These are phyloP conservation scores for Lecanicillium sp. DNA, from an alignment of 2,329 filamentous ascomycete species.

Conservation along the genomic window DNA sequence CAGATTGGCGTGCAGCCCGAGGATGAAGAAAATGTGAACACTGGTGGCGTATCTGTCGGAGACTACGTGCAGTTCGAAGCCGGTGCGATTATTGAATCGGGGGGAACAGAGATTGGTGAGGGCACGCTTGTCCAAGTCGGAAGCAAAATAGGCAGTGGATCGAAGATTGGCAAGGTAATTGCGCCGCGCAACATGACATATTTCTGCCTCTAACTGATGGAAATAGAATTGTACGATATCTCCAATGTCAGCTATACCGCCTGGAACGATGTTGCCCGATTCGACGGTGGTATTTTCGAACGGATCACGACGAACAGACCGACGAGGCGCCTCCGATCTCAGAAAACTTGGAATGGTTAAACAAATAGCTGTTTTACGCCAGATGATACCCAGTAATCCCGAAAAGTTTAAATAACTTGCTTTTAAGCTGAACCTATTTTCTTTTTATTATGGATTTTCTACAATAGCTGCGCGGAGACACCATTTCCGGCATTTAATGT, in stretches of 20 bases:
- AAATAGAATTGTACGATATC: conserved; percentile 61
- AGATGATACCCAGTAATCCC: conserved; percentile 57
- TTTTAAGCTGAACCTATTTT: background rate
- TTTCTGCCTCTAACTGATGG: too few relatives aligned
- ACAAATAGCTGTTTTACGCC: conserved; percentile 59
- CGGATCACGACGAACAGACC: conserved; percentile 49
- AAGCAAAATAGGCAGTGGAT: conserved; percentile 49
- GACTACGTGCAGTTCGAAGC: conserved; percentile 57
- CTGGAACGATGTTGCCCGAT: conserved; percentile 52
- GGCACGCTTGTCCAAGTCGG: conserved; percentile 53
- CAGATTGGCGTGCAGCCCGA: conserved; percentile 40
- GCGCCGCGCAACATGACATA: background rate
- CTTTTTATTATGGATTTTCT: conserved; percentile 2
- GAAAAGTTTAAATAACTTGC: conserved; percentile 32
- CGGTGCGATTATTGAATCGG: conserved; percentile 51
- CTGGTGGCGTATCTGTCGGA: conserved; percentile 45
- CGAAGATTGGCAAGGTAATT: conserved; percentile 53
- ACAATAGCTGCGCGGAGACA: background rate
- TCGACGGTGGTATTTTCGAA: conserved; percentile 63
- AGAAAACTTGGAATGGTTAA: conserved; percentile 56
- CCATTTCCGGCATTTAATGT: conserved; percentile 18
- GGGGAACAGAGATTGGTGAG: conserved; percentile 53
- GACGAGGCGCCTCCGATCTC: conserved; percentile 51
- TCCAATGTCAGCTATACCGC: conserved; percentile 49
- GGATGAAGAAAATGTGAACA: conserved; percentile 15